Conservation (phyloP, 208 protist species). For the Kentomonas sorsogonicus region DNA sequence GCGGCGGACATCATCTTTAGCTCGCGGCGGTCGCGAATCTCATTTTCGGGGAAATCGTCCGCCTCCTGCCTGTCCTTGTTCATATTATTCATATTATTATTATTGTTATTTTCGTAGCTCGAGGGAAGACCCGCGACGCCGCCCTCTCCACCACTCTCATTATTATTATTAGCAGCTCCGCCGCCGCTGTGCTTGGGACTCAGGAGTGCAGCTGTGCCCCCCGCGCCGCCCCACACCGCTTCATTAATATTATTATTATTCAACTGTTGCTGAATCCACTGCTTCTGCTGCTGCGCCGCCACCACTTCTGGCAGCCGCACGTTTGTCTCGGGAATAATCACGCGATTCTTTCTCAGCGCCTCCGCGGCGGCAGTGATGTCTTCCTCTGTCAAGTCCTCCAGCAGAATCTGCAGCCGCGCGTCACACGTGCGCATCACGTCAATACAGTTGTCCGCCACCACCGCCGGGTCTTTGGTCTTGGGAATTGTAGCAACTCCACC, state of each 20-base stretch:
- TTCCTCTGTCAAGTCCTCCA: constrained; percentile 46
- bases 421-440: constrained; percentile 55
- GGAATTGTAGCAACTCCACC: too few species aligned
- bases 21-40: constrained; percentile 78
- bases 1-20: constrained; percentile 88
- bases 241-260: too few species aligned
- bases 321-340: constrained; percentile 38
- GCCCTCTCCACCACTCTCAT: too few species aligned
- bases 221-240: too few species aligned
- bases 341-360: constrained; percentile 20
- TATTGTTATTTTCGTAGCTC: too few species aligned
- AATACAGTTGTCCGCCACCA: too few species aligned
- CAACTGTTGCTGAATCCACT: constrained; percentile 9
- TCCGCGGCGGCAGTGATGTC: constrained; percentile 38
- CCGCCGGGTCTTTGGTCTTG: too few species aligned
- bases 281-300: constrained; percentile 16
- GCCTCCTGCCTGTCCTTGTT: background rate
- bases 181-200: too few species aligned
- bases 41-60: constrained; percentile 84
- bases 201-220: too few species aligned
- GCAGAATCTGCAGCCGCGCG: constrained; percentile 51
- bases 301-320: constrained; percentile 43
- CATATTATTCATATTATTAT: constrained; percentile 2
- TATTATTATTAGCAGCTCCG: too few species aligned
- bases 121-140: too few species aligned